Conservation (phyloP, 768 basidiomycete species). For the Lactarius hatsudake region DNA sequence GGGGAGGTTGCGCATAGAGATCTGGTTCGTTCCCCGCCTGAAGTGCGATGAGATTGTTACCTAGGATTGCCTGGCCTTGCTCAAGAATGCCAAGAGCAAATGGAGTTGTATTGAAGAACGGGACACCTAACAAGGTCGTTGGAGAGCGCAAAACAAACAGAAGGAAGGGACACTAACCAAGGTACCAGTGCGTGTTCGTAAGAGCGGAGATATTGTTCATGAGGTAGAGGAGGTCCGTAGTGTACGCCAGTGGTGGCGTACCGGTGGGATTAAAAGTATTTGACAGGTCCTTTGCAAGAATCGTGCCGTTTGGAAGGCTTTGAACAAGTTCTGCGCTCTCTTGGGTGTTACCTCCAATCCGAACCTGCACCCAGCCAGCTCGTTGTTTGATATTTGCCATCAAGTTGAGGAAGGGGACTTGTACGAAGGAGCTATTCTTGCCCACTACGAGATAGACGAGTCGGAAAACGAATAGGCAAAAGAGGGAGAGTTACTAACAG, state of each 20-base stretch:
- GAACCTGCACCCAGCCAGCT: slow-evolving; percentile 58
- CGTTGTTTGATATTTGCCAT: slow-evolving; percentile 69
- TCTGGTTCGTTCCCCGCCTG: slow-evolving; percentile 81
- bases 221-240: slow-evolving; percentile 63
- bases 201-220: slow-evolving; percentile 57
- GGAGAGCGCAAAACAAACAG: not conserved
- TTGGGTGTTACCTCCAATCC: slow-evolving; percentile 80
- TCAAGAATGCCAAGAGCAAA: slow-evolving; percentile 55
- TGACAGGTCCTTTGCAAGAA: slow-evolving; percentile 48
- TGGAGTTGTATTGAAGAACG: slow-evolving; percentile 63
- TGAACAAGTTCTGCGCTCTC: slow-evolving; percentile 56
- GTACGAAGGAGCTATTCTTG: slow-evolving; percentile 51
- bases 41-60: slow-evolving; percentile 60
- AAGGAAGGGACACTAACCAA: slow-evolving; percentile 37
- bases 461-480: not conserved
- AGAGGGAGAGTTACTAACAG: slow-evolving; percentile 42
- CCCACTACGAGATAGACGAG: slow-evolving; percentile 41
- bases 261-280: slow-evolving; percentile 49
- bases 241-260: slow-evolving; percentile 65
- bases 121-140: slow-evolving; percentile 39
- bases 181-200: slow-evolving; percentile 63
- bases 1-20: slow-evolving; percentile 46
- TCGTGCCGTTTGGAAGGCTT: slow-evolving; percentile 45
- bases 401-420: slow-evolving; percentile 73
- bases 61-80: slow-evolving; percentile 58